Evolutionary conservation across 768 basidiomycete species (phyloP), one percentile per base, ranked within the genome.

Genomic region (Rhizopogon rudus): DNA sequence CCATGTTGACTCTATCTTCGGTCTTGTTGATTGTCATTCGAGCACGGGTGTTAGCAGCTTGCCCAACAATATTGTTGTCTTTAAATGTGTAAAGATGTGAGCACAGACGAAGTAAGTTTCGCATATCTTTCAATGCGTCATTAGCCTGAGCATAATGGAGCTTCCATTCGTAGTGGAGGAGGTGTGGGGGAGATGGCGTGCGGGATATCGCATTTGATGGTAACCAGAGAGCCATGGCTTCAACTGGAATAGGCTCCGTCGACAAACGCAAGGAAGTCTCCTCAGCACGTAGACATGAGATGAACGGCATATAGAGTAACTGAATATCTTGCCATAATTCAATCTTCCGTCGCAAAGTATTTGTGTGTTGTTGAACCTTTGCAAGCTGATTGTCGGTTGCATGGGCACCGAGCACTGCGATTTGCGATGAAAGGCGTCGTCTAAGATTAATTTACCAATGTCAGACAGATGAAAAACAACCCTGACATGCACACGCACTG

Each of bases 131-230:
- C 12, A 57, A 12, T 1, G 54, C 29, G 6, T 40, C 44, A 9
- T 52, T 41, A 20, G 66, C 68, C 50, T 70, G 70, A 0, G 60
- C 66, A 0, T 60, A 20, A 3, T 61, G 63, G 1, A 68, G 53
- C 8, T 57, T 46, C 54, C 56, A 66, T 40, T 72, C 65, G 3
- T 66, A 61, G 3, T 48, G 14, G 5, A 14, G 29, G 1, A 63
- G 50, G 9, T 37, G 44, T 10, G 22, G 13, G 25, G 54, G 25
- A 29, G 54, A 51, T 3, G 33, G 56, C 1, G 48, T 51, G n/a
- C 16, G 28, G 1, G 49, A 13, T 13, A 28, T 5, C 8, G 33
- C 49, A 5, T 1, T 4, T 16, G 49, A 50, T 50, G 49, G 49
- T 9, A 50, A 3, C 49, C 49, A 50, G 1, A 50, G 17, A 1